Evolutionary conservation across 257 asterid species (phyloP).

Genomic region (Solanum clarkiae): DNA sequence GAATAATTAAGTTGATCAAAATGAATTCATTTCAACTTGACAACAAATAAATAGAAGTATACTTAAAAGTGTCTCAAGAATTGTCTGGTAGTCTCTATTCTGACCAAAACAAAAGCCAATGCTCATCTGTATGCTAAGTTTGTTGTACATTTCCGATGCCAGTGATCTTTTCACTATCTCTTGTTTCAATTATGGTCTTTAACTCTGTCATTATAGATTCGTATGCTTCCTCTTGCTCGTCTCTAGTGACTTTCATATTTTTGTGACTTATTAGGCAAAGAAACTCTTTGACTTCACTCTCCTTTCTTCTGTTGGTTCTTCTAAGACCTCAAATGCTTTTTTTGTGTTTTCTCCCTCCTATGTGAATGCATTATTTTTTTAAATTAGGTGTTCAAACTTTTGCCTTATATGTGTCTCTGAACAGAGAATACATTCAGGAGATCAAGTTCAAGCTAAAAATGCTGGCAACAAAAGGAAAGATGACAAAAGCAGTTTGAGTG

Average conservation of each 20-base stretch:
- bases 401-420: background rate
- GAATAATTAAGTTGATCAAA: background rate
- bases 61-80: background rate
- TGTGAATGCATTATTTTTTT: background rate
- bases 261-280: background rate
- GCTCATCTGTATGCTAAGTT: background rate
- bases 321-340: background rate
- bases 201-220: background rate
- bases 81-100: background rate
- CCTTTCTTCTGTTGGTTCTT: background rate
- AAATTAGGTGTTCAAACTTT: background rate
- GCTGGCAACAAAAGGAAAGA: constrained; percentile 31
- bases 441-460: constrained; percentile 12
- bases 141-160: background rate
- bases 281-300: background rate
- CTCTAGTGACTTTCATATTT: background rate
- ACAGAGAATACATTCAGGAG: constrained; percentile 27
- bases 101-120: background rate
- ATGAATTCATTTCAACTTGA: background rate
- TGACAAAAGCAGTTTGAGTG: constrained; percentile 16
- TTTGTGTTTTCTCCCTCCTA: background rate
- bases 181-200: background rate
- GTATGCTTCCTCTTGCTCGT: background rate
- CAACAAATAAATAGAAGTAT: background rate
- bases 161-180: background rate